Evolutionary conservation across 2,329 filamentous ascomycete species (phyloP), one percentile per base, ranked within the genome.

Genomic region (Mycocentrospora acerina): DNA sequence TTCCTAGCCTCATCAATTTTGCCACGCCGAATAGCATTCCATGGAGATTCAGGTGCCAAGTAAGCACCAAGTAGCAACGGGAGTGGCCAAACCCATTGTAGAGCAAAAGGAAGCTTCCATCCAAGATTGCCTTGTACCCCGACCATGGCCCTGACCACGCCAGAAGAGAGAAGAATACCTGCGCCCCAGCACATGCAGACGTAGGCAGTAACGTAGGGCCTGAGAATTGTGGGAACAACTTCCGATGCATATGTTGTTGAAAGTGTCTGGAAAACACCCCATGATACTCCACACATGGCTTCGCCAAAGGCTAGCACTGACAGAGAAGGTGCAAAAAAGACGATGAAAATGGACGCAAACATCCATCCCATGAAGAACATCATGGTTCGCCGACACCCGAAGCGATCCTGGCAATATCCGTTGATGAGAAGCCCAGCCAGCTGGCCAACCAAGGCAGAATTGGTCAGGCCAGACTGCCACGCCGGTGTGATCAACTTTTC

Each of bases 61-160:
- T 68, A 77, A 49, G 85, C 79, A 40, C 77, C 81, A 37, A 84
- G 59, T 32, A 80, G 73, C 7, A 86, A 71, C 4, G 81, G 80
- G 6, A 82, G 54, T 0, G 82, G 82, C 82, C 82, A 86, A 68
- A 86, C 81, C 83, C 84, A 87, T 66, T 88, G 83, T 22, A 87
- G 67, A 0, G 77, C 82, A 51, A 83, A 86, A 2, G 55, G 55
- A n/a, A 84, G 81, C 28, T 80, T 73, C 59, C 81, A 84, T 0
- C 78, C 75, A 79, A 79, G 83, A 57, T 85, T 71, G 48, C 84
- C 80, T 4, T 75, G 62, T 28, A 81, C 75, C 57, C 75, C 68
- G 25, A 85, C 64, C 71, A 85, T 81, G 42, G 76, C 73, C 61
- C 78, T 78, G 53, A 86, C 80, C 40, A 86, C 81, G 15, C 81